phyloP scores from a whole-genome alignment of 2,329 filamentous ascomycete species.

The Colletotrichum phormii region DNA sequence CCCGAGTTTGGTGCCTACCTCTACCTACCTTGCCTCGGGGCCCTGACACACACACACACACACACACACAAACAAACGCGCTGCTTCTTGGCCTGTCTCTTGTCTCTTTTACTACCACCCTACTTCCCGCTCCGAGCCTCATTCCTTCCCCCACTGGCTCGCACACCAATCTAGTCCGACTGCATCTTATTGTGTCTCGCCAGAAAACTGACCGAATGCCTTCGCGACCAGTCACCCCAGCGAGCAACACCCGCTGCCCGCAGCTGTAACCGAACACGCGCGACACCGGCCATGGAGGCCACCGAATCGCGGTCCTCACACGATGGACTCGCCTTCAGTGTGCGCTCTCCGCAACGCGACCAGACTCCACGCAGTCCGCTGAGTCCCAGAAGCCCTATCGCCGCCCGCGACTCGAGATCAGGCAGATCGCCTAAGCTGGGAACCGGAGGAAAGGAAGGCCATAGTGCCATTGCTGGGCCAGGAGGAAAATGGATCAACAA shows the following conservation, averaged over 20 bases:
- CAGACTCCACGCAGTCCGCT: conserved; percentile 24
- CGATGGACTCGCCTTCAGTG: conserved; percentile 26
- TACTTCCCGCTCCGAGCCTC: conserved; percentile 12
- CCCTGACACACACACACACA: conserved; percentile 10
- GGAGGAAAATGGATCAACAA: conserved; percentile 41
- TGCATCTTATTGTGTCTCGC: not conserved
- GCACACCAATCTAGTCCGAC: not conserved
- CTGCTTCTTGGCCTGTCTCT: conserved; percentile 13
- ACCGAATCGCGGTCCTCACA: conserved; percentile 38
- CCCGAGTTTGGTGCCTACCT: conserved; percentile 17
- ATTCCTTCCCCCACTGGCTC: not conserved
- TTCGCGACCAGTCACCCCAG: conserved; percentile 34
- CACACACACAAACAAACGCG: conserved; percentile 30
- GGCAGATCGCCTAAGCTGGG: conserved; percentile 39
- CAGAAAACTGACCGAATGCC: conserved; percentile 32
- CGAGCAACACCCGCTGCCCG: conserved; percentile 37
- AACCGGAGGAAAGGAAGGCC: conserved; percentile 38
- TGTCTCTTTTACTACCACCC: conserved; percentile 1
- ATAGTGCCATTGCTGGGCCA: conserved; percentile 3
- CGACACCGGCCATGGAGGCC: conserved; percentile 40
- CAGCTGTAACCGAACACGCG: conserved; percentile 21
- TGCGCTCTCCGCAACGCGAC: conserved; percentile 24
- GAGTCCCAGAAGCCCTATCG: conserved; percentile 20
- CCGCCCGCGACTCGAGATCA: conserved; percentile 32
- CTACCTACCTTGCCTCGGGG: not conserved